Percentiles rank a stretch among this genome's conserved stretches.
These are phyloP conservation scores for Ampelomyces quisqualis DNA, from an alignment of 2,329 filamentous ascomycete species.

Conservation along the genomic window DNA sequence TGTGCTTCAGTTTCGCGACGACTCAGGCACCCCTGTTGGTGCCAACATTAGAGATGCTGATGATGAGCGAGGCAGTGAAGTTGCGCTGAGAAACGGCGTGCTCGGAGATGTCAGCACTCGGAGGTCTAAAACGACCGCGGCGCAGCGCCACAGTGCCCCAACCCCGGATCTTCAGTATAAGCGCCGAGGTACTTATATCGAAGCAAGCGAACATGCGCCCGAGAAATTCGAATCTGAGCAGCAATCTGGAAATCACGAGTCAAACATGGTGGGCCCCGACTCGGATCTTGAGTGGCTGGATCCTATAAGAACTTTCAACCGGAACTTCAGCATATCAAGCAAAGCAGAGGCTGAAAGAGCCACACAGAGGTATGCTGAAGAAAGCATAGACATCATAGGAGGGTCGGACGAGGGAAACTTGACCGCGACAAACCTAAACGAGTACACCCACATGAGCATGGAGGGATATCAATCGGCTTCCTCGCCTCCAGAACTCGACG, in stretches of 20 bases:
- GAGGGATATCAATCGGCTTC: not conserved
- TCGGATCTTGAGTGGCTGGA: constrained; percentile 1
- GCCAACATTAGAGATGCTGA: not conserved
- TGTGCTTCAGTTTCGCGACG: not conserved
- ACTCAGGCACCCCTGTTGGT: not conserved
- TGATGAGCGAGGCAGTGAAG: not conserved
- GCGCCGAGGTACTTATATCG: constrained; percentile 3
- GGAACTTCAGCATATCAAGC: not conserved
- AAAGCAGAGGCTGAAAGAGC: not conserved
- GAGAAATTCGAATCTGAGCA: not conserved
- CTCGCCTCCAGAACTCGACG: not conserved
- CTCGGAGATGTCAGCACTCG: not conserved
- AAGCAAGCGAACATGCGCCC: not conserved
- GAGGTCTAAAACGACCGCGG: not conserved
- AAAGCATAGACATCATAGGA: too few relatives aligned
- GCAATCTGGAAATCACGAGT: not conserved
- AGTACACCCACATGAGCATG: too few relatives aligned
- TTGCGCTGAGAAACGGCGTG: not conserved
- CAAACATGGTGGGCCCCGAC: not conserved
- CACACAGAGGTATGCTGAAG: too few relatives aligned
- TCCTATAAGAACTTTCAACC: not conserved
- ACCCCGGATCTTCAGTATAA: constrained; percentile 3
- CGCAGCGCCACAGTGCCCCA: constrained; percentile 4
- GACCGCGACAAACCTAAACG: not conserved
- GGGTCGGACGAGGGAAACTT: not conserved